Evolutionary conservation across 2,329 filamentous ascomycete species (phyloP).

Genomic region (Emmonsia crescens): DNA sequence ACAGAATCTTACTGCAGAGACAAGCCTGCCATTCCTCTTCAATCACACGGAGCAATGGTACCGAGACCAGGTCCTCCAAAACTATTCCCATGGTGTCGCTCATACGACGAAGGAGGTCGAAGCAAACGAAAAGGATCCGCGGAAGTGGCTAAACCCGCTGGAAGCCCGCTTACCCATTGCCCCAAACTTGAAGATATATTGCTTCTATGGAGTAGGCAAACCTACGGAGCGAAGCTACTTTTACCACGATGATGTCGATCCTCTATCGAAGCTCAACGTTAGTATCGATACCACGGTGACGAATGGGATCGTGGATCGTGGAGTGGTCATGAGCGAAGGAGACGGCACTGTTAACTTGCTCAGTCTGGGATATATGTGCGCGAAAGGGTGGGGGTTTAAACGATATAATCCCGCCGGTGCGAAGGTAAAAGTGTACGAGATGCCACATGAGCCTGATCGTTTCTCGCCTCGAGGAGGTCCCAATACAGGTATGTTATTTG

Average conservation of each 20-base stretch:
- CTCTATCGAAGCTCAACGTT: conserved; percentile 45
- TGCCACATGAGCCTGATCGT: conserved; percentile 89
- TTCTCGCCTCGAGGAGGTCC: conserved; percentile 70
- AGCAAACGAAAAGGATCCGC: conserved; percentile 61
- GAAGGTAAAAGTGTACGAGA: conserved; percentile 78
- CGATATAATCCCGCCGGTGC: conserved; percentile 82
- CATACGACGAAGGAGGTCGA: conserved; percentile 71
- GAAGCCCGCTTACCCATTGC: conserved; percentile 79
- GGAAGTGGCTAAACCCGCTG: conserved; percentile 94
- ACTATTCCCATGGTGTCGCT: conserved; percentile 83
- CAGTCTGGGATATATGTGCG: conserved; percentile 92
- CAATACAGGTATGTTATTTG: conserved; percentile 42
- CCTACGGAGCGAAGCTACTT: conserved; percentile 88
- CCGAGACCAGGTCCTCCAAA: conserved; percentile 54
- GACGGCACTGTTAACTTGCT: conserved; percentile 94
- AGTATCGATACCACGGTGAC: conserved; percentile 44
- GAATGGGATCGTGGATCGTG: conserved; percentile 54
- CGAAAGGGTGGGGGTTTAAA: conserved; percentile 85
- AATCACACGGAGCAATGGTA: conserved; percentile 81
- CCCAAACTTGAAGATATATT: conserved; percentile 86
- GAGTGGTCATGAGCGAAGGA: conserved; percentile 90
- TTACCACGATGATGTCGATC: conserved; percentile 63
- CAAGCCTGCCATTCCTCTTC: conserved; percentile 68
- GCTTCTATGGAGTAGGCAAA: conserved; percentile 92
- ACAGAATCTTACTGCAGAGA: conserved; percentile 68